Conservation (phyloP, 2,329 filamentous ascomycete genomes). For the Fusarium sp. region DNA sequence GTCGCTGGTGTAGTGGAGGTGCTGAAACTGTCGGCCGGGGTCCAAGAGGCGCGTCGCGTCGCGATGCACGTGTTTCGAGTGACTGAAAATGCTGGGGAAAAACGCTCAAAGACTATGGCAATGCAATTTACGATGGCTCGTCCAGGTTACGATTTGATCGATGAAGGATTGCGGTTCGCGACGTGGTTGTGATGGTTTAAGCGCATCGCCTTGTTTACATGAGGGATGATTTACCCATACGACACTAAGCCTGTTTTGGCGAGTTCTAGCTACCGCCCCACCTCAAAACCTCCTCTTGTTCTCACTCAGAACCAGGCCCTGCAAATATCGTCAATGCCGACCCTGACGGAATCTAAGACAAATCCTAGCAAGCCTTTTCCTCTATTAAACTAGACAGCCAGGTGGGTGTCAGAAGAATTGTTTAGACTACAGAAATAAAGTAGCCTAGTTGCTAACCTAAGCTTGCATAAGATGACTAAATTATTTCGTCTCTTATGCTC, state of each 20-base stretch:
- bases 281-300: slow-evolving; percentile 17
- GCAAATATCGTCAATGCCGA: slow-evolving; percentile 29
- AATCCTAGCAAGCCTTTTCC: not conserved
- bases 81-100: not conserved
- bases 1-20: slow-evolving; percentile 24
- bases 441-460: too few relatives aligned
- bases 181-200: slow-evolving; percentile 43
- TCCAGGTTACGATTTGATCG: slow-evolving; percentile 22
- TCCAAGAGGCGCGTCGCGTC: slow-evolving; percentile 40
- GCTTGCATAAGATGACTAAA: too few relatives aligned
- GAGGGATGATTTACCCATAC: slow-evolving; percentile 40
- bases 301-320: slow-evolving; percentile 6
- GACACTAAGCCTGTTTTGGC: slow-evolving; percentile 39
- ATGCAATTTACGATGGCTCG: slow-evolving; percentile 33
- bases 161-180: slow-evolving; percentile 44
- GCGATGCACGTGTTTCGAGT: slow-evolving; percentile 6
- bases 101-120: not conserved
- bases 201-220: slow-evolving; percentile 50
- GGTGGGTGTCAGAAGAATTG: too few relatives aligned
- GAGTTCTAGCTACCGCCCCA: slow-evolving; percentile 27
- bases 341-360: slow-evolving; percentile 4
- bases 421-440: too few relatives aligned
- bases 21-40: slow-evolving; percentile 29
- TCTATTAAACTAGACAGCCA: not conserved
- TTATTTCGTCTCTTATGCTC: too few relatives aligned